These are phyloP conservation scores for Takakia lepidozioides DNA, from an alignment of 225 moss, liverwort and hornwort species.

Conservation along the genomic window DNA sequence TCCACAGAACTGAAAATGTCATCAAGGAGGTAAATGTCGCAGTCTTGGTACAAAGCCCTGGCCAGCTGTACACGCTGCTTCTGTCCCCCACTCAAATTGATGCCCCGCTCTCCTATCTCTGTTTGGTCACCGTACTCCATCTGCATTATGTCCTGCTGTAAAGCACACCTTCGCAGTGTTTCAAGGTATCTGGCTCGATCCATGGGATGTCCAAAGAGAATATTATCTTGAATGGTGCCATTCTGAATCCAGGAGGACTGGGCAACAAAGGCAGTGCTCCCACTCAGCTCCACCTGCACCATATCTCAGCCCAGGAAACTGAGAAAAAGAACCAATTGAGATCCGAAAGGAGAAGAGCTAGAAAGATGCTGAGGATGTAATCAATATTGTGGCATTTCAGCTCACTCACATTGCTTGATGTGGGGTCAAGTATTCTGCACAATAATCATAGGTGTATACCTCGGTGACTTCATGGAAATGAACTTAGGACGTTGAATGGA, in stretches of 20 bases:
- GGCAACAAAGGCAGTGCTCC: slow-evolving; percentile 77
- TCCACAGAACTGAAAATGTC: slow-evolving; percentile 99
- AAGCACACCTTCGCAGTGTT: slow-evolving; percentile 50
- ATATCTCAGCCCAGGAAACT: no score
- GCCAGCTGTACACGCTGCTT: slow-evolving; percentile 98
- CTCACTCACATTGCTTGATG: no score
- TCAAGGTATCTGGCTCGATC: slow-evolving; percentile 43
- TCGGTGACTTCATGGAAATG: no score
- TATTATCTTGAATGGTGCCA: slow-evolving; percentile 82
- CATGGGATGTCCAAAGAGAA: slow-evolving; percentile 71
- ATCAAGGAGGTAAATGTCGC: slow-evolving; percentile 83
- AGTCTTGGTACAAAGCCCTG: slow-evolving; percentile 88
- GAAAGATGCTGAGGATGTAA: not conserved
- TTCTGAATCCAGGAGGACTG: slow-evolving; percentile 95
- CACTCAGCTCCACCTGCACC: slow-evolving; percentile 60
- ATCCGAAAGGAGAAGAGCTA: not conserved
- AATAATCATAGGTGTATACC: no score
- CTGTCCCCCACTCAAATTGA: slow-evolving; percentile 94
- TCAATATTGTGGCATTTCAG: not conserved
- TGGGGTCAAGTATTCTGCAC: no score
- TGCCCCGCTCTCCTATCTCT: slow-evolving; percentile 92
- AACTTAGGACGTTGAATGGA: no score
- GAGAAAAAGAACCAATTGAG: no score
- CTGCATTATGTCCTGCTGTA: slow-evolving; percentile 57
- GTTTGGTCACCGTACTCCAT: slow-evolving; percentile 83